These are phyloP conservation scores for Kwoniella shivajii DNA, from an alignment of 1,284 basidiomycete genomes.

Conservation along the genomic window DNA sequence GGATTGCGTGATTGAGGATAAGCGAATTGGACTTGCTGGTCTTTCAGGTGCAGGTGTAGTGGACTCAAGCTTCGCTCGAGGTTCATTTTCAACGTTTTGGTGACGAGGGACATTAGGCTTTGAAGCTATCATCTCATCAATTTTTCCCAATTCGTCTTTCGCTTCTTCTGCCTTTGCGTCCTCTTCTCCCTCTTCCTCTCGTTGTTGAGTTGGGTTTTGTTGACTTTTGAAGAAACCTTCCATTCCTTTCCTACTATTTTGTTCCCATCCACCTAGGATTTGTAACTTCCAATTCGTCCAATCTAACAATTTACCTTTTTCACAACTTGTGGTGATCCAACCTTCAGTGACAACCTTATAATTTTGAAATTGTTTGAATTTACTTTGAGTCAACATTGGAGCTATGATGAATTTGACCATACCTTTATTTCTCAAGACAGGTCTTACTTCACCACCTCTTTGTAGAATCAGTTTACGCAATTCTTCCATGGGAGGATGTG, in stretches of 20 bases:
- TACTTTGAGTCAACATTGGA: constrained; percentile 82
- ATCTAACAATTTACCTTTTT: constrained; percentile 62
- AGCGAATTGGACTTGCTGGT: neutral
- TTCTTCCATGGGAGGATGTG: constrained; percentile 82
- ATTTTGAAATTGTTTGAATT: constrained; percentile 80
- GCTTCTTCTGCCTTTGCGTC: neutral
- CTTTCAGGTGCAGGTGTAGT: too few species aligned
- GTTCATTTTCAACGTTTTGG: too few species aligned
- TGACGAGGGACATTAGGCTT: too few species aligned
- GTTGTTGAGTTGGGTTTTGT: neutral
- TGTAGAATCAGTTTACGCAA: constrained; percentile 76
- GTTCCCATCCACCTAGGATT: constrained; percentile 38
- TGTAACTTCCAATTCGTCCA: constrained; percentile 50
- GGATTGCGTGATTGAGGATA: constrained; percentile 4
- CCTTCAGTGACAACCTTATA: constrained; percentile 86
- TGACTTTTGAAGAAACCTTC: constrained; percentile 37
- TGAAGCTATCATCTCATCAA: too few species aligned
- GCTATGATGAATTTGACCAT: constrained; percentile 72
- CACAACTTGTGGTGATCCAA: constrained; percentile 80
- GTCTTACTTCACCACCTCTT: constrained; percentile 80
- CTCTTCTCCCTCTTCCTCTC: neutral
- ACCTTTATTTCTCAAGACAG: constrained; percentile 52
- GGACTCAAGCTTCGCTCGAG: too few species aligned
- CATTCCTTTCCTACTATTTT: constrained; percentile 36
- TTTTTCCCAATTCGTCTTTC: too few species aligned